Base-by-base conservation (phyloP, 2,329 filamentous ascomycete genomes). In the Pseudonectria buxi region DNA sequence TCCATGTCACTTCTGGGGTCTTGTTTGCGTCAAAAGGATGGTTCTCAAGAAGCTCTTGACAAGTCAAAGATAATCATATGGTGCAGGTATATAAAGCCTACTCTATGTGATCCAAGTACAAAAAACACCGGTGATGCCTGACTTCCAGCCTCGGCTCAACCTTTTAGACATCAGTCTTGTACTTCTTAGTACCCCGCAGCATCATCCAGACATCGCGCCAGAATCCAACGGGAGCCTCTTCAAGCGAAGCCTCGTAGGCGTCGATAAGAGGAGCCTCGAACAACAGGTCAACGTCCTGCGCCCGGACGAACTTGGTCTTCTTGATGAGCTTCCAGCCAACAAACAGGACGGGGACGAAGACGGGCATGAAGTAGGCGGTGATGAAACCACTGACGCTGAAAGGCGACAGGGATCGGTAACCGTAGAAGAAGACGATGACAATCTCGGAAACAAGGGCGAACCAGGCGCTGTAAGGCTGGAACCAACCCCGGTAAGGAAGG, bases 301-400 rank as follows among this genome's bases (percentile, higher is more conserved):
- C 61, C 3, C 59, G 59, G 12, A 79, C 62, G 24, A 72, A 60
- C 39, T 66, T 67, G 3, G 78, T 83, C 36, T 60, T 65, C 60
- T 78, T 75, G 50, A 76, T 11, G 3, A 83, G 4, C 59, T 84
- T 85, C 76, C 77, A 85, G 44, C 65, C 64, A 11, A 66, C 32
- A 47, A 69, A 81, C 24, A 76, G 57, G 18, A 77, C 50, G 5
- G 69, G 62, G 0, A 69, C 67, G n/a, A 78, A 51, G 14, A 76
- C 57, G 33, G 71, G 59, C 69, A 77, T 75, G 24, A 68, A 69
- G 56, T 78, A 78, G 59, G 71, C 71, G 10, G 63, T 59, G 52
- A 71, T 62, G 47, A 72, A 69, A 25, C 53, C 62, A 4, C 65
- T 56, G 24, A 68, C 61, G 13, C 57, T 57, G 63, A 76, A 80